Conservation (phyloP, 2,329 filamentous ascomycete genomes). For the Fusarium sp. region DNA sequence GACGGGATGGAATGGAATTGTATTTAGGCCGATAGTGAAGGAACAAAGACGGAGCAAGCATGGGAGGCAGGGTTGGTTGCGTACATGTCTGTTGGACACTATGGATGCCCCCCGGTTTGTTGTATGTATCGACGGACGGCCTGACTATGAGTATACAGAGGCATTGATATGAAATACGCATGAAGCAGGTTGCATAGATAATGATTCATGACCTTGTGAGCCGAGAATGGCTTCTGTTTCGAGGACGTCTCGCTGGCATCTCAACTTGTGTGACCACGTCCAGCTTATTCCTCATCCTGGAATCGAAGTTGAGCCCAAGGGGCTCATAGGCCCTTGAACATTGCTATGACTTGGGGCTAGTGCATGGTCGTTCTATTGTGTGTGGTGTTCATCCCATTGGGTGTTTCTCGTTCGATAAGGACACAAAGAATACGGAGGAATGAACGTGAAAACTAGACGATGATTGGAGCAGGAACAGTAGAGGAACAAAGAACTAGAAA, state of each 20-base stretch:
- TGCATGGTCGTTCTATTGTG: background rate
- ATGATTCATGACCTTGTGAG: background rate
- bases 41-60: constrained; percentile 17
- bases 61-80: constrained; percentile 12
- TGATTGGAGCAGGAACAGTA: background rate
- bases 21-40: constrained; percentile 19
- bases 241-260: background rate
- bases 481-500: background rate
- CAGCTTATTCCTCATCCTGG: background rate
- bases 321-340: background rate
- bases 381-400: background rate
- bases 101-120: constrained; percentile 26
- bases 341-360: background rate
- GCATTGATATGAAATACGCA: constrained; percentile 8
- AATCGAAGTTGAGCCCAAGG: background rate
- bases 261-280: background rate
- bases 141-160: constrained; percentile 26
- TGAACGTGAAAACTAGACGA: background rate
- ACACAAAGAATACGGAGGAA: background rate
- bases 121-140: constrained; percentile 16
- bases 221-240: background rate
- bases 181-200: constrained; percentile 6
- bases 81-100: constrained; percentile 18
- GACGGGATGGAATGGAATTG: constrained; percentile 35
- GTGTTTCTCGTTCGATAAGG: background rate